These are phyloP conservation scores for Alternaria viburni DNA, from an alignment of 2,329 filamentous ascomycete species.

Conservation along the genomic window DNA sequence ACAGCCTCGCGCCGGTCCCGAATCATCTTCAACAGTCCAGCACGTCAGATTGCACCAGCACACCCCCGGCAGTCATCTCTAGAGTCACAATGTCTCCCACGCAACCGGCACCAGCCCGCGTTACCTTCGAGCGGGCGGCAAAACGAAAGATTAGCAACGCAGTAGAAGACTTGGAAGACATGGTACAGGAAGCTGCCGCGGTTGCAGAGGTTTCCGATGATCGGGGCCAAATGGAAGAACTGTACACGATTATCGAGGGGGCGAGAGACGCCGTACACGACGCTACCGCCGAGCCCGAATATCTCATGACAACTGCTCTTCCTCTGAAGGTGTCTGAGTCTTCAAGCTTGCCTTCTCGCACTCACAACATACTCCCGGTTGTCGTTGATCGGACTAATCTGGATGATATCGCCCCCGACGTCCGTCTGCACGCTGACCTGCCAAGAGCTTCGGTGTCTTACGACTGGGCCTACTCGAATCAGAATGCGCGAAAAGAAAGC, in stretches of 20 bases:
- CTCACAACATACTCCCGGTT: not conserved
- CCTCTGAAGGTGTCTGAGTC: conserved; percentile 27
- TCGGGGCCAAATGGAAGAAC: conserved; percentile 43
- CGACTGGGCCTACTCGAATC: conserved; percentile 38
- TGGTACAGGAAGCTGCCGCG: conserved; percentile 51
- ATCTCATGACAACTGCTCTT: conserved; percentile 29
- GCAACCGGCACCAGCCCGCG: conserved; percentile 26
- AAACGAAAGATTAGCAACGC: conserved; percentile 36
- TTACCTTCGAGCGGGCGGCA: conserved; percentile 25
- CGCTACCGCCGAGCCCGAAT: conserved; percentile 29
- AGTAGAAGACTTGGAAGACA: conserved; percentile 50
- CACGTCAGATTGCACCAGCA: conserved; percentile 24
- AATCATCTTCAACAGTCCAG: conserved; percentile 29
- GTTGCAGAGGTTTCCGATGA: conserved; percentile 45
- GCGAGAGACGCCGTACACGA: conserved; percentile 46
- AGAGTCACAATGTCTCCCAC: conserved; percentile 29
- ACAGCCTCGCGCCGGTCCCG: conserved; percentile 31
- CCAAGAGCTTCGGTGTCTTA: conserved; percentile 23
- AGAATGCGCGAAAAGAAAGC: not conserved
- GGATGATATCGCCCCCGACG: conserved; percentile 4
- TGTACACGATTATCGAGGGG: conserved; percentile 49
- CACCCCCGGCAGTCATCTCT: conserved; percentile 22
- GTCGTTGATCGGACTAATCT: not conserved
- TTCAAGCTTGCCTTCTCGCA: not conserved
- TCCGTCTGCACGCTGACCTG: conserved; percentile 2